phyloP scores from a whole-genome alignment of 176 grass and related monocot species.

The Tillandsia leiboldiana region DNA sequence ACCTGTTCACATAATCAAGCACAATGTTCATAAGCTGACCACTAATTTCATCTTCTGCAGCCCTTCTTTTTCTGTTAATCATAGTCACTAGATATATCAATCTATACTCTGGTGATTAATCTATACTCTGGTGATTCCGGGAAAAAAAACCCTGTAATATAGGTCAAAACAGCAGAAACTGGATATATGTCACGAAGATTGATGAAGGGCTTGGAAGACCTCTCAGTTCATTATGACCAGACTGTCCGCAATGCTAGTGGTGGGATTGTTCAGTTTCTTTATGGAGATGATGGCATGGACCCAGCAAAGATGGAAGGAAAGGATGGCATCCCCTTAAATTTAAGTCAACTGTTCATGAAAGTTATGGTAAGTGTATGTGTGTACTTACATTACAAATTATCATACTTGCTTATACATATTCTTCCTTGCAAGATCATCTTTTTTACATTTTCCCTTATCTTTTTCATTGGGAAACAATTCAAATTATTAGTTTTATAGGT shows the following conservation, averaged over 20 bases:
- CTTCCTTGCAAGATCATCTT: too few relatives aligned
- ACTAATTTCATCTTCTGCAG: too few relatives aligned
- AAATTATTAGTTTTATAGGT: too few relatives aligned
- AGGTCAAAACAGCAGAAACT: conserved; percentile 99
- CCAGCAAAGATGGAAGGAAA: conserved; percentile 98
- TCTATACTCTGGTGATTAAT: conserved; percentile 2
- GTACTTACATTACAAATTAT: conserved; percentile 1
- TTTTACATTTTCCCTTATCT: too few relatives aligned
- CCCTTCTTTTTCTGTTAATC: background rate
- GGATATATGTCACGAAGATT: conserved; percentile 96
- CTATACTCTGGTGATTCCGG: conserved; percentile 11
- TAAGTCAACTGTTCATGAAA: conserved; percentile 97
- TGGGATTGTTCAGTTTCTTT: conserved; percentile 83
- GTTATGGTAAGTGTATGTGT: conserved; percentile 58
- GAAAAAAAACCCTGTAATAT: conserved; percentile 12
- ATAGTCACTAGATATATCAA: background rate
- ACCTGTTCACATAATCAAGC: too few relatives aligned
- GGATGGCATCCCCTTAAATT: conserved; percentile 82
- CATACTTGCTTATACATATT: background rate
- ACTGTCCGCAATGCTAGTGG: conserved; percentile 86
- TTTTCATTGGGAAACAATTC: too few relatives aligned
- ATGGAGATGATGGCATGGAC: conserved; percentile 99
- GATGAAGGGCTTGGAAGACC: conserved; percentile 96
- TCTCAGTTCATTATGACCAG: conserved; percentile 89
- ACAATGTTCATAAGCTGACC: too few relatives aligned